Evolutionary conservation across 2,329 filamentous ascomycete species (phyloP), one percentile per base, ranked within the genome.

Genomic region (Xylariaceae sp.): DNA sequence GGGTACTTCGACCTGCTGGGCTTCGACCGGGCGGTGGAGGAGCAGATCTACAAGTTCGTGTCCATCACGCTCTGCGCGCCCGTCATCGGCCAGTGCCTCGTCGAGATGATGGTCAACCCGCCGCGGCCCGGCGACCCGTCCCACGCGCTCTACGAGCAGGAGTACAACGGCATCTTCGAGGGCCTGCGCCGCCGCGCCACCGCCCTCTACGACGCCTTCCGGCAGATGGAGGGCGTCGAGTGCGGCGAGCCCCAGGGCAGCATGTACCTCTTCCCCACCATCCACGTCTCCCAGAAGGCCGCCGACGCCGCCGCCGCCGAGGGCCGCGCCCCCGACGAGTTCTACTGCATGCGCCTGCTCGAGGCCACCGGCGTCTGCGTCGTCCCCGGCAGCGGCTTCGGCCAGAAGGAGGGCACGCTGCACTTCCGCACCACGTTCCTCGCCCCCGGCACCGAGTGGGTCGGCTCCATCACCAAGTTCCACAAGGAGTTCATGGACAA

Each of bases 181-280:
- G 89, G 90, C 43, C 81, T 99, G 53, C 84, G 85, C 68, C 76
- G 89, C 72, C 88, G 94, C 61, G 94, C 94, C 32, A 83, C 80
- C 54, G 92, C 94, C 6, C 81, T 99, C 43, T 94, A 95, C 76
- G 83, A 92, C 66, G 92, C 93, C 23, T 99, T 99, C 76, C 80
- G 85, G 72, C 77, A 91, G 70, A 97, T 99, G 94, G 93, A 97
- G 74, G 94, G 94, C 53, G 93, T 99, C 54, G 84, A 92, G 72
- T 96, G 92, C 75, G 88, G 89, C 66, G 81, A 85, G 64, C 94
- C 94, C 50, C 89, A 96, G 82, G 94, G 94, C 56, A 88, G 89
- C 71, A 99, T 99, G 94, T 99, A 99, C 78, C 88, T 99, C 67
- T 99, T 97, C 84, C 94, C 94, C 20, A 94, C 91, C 64, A 96